These are phyloP conservation scores for Alternaria arborescens DNA, from an alignment of 2,329 filamentous ascomycete species.

Conservation along the genomic window DNA sequence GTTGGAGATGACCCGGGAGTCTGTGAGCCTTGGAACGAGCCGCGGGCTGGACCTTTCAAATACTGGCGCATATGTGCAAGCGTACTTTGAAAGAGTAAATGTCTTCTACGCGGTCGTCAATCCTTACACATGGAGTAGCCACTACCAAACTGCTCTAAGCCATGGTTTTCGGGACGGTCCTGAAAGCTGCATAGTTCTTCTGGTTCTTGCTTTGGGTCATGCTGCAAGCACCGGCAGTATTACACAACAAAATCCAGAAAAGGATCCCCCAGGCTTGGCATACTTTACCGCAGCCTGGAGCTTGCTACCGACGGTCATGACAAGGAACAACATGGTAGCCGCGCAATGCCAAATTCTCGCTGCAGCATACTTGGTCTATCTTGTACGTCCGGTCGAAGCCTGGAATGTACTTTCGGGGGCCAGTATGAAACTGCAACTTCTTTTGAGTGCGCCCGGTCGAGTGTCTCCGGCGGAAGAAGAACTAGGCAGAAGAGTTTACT, in stretches of 20 bases:
- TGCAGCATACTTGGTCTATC: constrained; percentile 82
- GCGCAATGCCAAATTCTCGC: constrained; percentile 83
- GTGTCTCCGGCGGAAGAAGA: constrained; percentile 76
- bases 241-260: constrained; percentile 71
- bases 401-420: constrained; percentile 83
- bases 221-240: constrained; percentile 80
- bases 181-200: constrained; percentile 81
- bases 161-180: constrained; percentile 80
- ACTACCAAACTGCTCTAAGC: constrained; percentile 77
- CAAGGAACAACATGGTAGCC: constrained; percentile 77
- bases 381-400: constrained; percentile 82
- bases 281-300: constrained; percentile 86
- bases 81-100: constrained; percentile 83
- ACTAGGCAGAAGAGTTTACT: constrained; percentile 80
- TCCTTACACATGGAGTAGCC: constrained; percentile 78
- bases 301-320: constrained; percentile 79
- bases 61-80: constrained; percentile 76
- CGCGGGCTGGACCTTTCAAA: constrained; percentile 77
- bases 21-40: constrained; percentile 67
- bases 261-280: constrained; percentile 77
- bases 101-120: constrained; percentile 88
- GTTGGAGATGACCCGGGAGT: constrained; percentile 80
- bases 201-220: constrained; percentile 80
- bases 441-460: constrained; percentile 76
- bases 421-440: constrained; percentile 80